These are phyloP conservation scores for Capsicum baccatum DNA, from an alignment of 257 asterid species.

Conservation along the genomic window DNA sequence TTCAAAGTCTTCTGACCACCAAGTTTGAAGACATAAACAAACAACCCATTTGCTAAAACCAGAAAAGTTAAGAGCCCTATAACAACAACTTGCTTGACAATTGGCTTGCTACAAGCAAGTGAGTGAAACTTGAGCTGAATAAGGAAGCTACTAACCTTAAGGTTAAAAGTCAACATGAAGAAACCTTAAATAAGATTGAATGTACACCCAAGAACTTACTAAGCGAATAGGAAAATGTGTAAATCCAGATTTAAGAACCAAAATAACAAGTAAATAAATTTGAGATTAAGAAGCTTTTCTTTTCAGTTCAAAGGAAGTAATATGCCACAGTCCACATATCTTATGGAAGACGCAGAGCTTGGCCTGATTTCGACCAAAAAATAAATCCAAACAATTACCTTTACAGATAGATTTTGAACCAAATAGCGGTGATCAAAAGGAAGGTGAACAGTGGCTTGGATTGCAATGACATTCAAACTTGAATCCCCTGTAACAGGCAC, in stretches of 20 bases:
- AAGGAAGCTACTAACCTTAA: not conserved
- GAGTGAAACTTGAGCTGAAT: not conserved
- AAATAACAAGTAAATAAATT: conserved; percentile 13
- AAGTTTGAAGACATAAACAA: not conserved
- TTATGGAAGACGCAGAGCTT: not conserved
- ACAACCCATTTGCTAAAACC: not conserved
- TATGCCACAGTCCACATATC: conserved; percentile 1
- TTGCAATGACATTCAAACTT: conserved; percentile 65
- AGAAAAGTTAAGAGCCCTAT: not conserved
- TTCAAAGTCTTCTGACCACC: not conserved
- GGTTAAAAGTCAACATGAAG: not conserved
- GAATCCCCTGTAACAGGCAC: conserved; percentile 65
- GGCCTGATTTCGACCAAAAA: not conserved
- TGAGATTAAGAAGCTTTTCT: not conserved
- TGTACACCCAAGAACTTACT: not conserved
- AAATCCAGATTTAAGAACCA: not conserved
- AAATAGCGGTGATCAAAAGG: conserved; percentile 75
- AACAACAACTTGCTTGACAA: conserved; percentile 12
- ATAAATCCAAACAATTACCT: conserved; percentile 53
- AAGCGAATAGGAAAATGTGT: not conserved
- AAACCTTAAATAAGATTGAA: conserved; percentile 20
- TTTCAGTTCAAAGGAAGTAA: not conserved
- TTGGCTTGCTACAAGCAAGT: conserved; percentile 19
- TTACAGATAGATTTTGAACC: conserved; percentile 86
- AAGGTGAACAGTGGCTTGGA: conserved; percentile 90